Evolutionary conservation across 2,329 filamentous ascomycete genomes (phyloP).

Genomic region (Trichoderma brevicompactum): DNA sequence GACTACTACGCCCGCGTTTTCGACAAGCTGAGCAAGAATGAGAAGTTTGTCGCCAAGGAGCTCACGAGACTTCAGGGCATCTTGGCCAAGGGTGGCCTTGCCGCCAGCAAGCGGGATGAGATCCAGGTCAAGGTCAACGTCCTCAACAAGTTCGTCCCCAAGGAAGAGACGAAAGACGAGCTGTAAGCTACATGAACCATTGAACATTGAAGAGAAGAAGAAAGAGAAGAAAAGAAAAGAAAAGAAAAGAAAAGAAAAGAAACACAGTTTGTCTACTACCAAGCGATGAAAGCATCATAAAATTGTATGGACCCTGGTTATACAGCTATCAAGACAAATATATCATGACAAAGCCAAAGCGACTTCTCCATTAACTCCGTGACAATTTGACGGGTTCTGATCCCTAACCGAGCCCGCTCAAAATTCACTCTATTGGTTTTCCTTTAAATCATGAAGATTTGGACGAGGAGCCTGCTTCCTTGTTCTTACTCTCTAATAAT

Average conservation of each 20-base stretch:
- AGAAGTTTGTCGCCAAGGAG: conserved; percentile 84
- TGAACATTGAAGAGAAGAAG: not conserved
- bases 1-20: conserved; percentile 94
- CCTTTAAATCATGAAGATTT: conserved; percentile 16
- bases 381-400: conserved; percentile 5
- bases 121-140: conserved; percentile 86
- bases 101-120: conserved; percentile 86
- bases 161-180: conserved; percentile 61
- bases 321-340: conserved; percentile 19
- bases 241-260: not conserved
- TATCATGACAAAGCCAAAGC: conserved; percentile 9
- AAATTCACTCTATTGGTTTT: not conserved
- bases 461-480: conserved; percentile 41
- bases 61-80: conserved; percentile 77
- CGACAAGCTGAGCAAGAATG: conserved; percentile 78
- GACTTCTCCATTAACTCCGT: conserved; percentile 18
- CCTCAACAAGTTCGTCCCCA: conserved; percentile 73
- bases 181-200: conserved; percentile 38
- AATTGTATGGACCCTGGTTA: conserved; percentile 19
- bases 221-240: too few species aligned
- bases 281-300: conserved; percentile 24
- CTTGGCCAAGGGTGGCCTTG: conserved; percentile 83
- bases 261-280: not conserved
- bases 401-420: not conserved
- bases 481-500: conserved; percentile 62